Percentiles rank a stretch among this genome's conserved stretches.
Conservation (phyloP, 2,329 filamentous ascomycete species). For the Cladosporium oxysporum region DNA sequence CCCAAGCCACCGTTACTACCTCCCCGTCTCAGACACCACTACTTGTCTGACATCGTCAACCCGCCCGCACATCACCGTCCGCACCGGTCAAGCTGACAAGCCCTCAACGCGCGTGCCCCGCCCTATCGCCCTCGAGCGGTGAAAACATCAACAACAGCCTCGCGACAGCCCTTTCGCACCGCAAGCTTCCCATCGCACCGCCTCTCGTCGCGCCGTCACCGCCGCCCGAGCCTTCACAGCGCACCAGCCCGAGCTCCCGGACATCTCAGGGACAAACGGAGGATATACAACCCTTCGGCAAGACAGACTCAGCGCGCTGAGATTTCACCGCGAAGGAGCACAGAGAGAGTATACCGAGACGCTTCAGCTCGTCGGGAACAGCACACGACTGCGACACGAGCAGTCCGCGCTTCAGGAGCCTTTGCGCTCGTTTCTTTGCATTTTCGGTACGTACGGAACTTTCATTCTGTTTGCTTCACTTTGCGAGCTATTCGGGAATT, state of each 20-base stretch:
- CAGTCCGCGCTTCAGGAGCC: slow-evolving; percentile 29
- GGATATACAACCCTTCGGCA: not conserved
- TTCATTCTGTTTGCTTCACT: not conserved
- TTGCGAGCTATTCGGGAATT: not conserved
- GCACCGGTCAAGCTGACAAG: slow-evolving; percentile 21
- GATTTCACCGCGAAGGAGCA: not conserved
- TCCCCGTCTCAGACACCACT: slow-evolving; percentile 8
- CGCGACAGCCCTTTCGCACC: slow-evolving; percentile 10
- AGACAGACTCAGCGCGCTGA: slow-evolving; percentile 16
- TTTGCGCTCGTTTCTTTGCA: slow-evolving; percentile 34
- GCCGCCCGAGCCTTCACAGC: slow-evolving; percentile 4
- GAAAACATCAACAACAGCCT: slow-evolving; percentile 18
- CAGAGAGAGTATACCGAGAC: slow-evolving; percentile 14
- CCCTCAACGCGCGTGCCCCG: slow-evolving; percentile 20
- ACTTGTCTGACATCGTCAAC: slow-evolving; percentile 2
- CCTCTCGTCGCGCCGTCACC: not conserved
- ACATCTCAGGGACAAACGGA: slow-evolving; percentile 22
- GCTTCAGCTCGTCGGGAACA: slow-evolving; percentile 11
- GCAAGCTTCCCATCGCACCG: slow-evolving; percentile 9
- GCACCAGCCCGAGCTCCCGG: slow-evolving; percentile 19
- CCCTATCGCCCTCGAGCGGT: slow-evolving; percentile 17
- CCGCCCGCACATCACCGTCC: slow-evolving; percentile 7
- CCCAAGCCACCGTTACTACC: not conserved
- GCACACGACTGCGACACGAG: slow-evolving; percentile 22
- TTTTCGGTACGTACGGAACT: slow-evolving; percentile 31